Conservation (phyloP, 345 rosid genomes). For the Heritiera fomes region DNA sequence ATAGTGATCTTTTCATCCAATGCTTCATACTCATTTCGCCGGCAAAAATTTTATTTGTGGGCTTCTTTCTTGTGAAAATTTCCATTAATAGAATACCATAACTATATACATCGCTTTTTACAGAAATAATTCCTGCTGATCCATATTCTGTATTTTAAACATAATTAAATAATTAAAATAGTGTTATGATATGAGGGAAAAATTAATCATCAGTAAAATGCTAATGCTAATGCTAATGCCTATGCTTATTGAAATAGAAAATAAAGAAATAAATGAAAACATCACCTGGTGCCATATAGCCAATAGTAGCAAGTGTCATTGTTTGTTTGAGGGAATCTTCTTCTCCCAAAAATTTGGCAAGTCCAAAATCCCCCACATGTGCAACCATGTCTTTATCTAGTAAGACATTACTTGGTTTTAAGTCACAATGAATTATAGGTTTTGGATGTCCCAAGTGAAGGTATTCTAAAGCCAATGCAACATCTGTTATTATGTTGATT, state of each 20-base stretch:
- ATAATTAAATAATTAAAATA: background rate
- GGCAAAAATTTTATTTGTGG: background rate
- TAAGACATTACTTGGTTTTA: background rate
- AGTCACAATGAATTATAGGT: background rate
- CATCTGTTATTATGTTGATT: background rate
- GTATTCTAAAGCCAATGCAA: background rate
- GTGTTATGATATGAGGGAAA: too few relatives aligned
- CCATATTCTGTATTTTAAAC: background rate
- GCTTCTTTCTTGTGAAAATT: background rate
- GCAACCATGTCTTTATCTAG: background rate
- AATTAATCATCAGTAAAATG: too few relatives aligned
- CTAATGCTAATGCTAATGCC: too few relatives aligned
- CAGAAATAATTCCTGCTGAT: background rate
- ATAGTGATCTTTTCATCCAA: background rate
- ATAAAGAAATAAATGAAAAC: background rate
- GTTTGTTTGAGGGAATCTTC: background rate
- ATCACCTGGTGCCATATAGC: background rate
- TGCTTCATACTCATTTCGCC: background rate
- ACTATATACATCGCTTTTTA: background rate
- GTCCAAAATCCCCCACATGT: background rate
- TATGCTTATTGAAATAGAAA: too few relatives aligned
- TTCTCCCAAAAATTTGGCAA: background rate
- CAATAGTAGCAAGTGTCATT: background rate
- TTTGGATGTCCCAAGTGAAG: background rate
- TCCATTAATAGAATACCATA: background rate